Conservation (phyloP, 148 eudicot genomes). For the Rheum nobile region DNA sequence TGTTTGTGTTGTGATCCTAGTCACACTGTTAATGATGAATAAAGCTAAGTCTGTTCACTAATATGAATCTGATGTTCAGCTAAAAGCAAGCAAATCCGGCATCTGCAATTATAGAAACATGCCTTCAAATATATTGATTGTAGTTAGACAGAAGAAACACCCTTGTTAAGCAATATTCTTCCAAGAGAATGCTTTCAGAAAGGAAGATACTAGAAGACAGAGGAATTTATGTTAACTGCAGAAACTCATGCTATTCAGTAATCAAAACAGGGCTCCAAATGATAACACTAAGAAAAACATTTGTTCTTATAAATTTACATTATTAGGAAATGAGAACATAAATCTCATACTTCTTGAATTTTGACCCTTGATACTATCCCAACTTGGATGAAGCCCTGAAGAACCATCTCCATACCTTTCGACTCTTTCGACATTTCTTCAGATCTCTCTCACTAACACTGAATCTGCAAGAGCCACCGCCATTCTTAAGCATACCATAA, state of each 20-base stretch:
- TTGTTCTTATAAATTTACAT: neutral
- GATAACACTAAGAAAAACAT: neutral
- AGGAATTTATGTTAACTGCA: neutral
- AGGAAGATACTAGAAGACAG: neutral
- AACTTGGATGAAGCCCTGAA: conserved; percentile 31
- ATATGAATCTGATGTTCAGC: too few species aligned
- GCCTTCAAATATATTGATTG: neutral
- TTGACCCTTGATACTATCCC: conserved; percentile 1
- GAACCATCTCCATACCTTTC: conserved; percentile 77
- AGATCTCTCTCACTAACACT: conserved; percentile 35
- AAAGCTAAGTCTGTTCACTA: too few species aligned
- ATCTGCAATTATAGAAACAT: conserved; percentile 3
- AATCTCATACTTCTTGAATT: neutral
- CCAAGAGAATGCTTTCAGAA: too few species aligned
- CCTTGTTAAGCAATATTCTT: neutral
- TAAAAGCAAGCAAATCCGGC: too few species aligned
- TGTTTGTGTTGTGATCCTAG: neutral
- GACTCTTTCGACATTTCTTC: conserved; percentile 40
- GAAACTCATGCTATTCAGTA: neutral
- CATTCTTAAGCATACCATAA: conserved; percentile 19
- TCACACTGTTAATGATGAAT: too few species aligned
- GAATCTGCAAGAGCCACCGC: conserved; percentile 41
- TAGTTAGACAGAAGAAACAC: neutral
- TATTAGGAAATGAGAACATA: neutral
- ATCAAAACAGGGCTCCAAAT: neutral